Percentiles rank a stretch among this genome's conserved stretches.
Conservation (phyloP, 805 yeast species). For the Komagataella pseudopastoris region DNA sequence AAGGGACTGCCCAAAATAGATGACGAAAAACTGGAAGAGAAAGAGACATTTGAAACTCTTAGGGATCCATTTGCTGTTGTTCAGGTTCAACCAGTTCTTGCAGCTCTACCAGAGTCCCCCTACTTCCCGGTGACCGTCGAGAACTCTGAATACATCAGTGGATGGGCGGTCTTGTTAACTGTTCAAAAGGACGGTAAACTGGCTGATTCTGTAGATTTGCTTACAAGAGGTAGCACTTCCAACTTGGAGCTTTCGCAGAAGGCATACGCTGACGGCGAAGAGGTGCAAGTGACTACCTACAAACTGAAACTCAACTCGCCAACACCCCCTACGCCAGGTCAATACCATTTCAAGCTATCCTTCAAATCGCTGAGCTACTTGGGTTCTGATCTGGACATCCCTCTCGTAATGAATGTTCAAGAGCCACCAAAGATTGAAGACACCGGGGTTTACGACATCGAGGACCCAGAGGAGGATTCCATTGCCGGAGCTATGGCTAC, state of each 20-base stretch:
- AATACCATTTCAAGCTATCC: slow-evolving; percentile 52
- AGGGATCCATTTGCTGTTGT: slow-evolving; percentile 61
- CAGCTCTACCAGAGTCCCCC: slow-evolving; percentile 50
- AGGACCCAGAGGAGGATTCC: slow-evolving; percentile 64
- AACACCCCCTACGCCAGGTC: slow-evolving; percentile 63
- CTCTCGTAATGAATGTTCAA: slow-evolving; percentile 57
- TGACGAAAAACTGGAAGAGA: slow-evolving; percentile 31
- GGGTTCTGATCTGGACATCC: slow-evolving; percentile 67
- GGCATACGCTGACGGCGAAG: slow-evolving; percentile 28
- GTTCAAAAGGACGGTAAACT: slow-evolving; percentile 72
- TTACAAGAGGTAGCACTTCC: slow-evolving; percentile 37
- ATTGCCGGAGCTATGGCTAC: slow-evolving; percentile 66
- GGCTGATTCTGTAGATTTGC: slow-evolving; percentile 48
- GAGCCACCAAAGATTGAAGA: slow-evolving; percentile 31
- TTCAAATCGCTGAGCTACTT: slow-evolving; percentile 67
- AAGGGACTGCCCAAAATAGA: slow-evolving; percentile 26
- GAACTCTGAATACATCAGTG: slow-evolving; percentile 15
- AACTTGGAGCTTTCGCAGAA: slow-evolving; percentile 43
- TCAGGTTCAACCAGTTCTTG: slow-evolving; percentile 55
- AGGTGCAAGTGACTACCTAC: slow-evolving; percentile 50
- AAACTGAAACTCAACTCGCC: slow-evolving; percentile 64
- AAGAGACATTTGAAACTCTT: slow-evolving; percentile 49
- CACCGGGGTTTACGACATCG: slow-evolving; percentile 33
- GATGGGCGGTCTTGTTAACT: slow-evolving; percentile 60
- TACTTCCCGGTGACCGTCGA: slow-evolving; percentile 42